Base-by-base conservation (phyloP, 2,329 filamentous ascomycete species). In the Diplodia scrobiculata region DNA sequence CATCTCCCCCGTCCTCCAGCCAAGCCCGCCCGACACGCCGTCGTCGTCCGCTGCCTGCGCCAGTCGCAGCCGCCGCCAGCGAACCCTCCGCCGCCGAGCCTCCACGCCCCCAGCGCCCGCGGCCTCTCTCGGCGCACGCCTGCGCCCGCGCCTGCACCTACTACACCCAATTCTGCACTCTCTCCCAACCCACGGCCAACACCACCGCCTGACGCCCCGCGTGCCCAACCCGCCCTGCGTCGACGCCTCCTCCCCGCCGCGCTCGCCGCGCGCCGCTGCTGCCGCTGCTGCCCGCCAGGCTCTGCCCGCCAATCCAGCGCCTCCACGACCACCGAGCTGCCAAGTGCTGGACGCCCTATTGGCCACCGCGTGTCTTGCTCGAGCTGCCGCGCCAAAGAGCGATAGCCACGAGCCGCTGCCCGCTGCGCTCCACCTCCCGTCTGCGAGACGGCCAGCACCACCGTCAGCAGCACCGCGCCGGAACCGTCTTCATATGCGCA, bases 301-400 rank as follows among this genome's bases (percentile, higher is more conserved):
- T 34, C 60, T 53, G 70, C 54, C 62, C 21, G 53, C 68, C 48
- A 72, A 75, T 68, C 71, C 69, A 68, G 72, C 73, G 58, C 69
- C 69, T 65, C 75, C 76, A 70, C 76, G 75, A 68, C 76, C 74
- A 21, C 76, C 77, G 53, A 14, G 21, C 11, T 72, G 75, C 52
- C 75, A 77, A 70, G 75, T 74, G 69, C 73, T 79, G 60, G 76
- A 78, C 68, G 75, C 73, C 54, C 71, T 78, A 68, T 70, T 79
- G 62, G 75, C 75, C 32, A 66, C 67, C 29, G 68, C 68, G 55
- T 47, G 50, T 36, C 52, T 34, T 21, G 51, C 59, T 10, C 47
- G 29, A 29, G 21, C 36, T 50, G 52, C 53, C 60, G 47, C 50
- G 54, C 66, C 66, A 63, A 65, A 64, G 48, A 58, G 38, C 52